phyloP scores from a whole-genome alignment of 2,329 filamentous ascomycete genomes.

The Aspergillus puulaauensis region DNA sequence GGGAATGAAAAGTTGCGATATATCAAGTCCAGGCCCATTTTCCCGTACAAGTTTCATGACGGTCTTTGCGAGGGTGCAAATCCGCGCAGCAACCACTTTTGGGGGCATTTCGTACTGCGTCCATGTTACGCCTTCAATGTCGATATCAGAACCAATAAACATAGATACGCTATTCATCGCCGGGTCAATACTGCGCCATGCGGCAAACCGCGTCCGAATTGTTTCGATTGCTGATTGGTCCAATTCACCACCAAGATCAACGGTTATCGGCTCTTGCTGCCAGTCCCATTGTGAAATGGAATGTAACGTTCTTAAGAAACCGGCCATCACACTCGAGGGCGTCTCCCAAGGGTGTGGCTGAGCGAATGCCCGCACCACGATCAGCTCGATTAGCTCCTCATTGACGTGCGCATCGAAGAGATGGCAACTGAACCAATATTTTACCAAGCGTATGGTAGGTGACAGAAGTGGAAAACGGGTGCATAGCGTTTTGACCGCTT shows the following conservation, averaged over 20 bases:
- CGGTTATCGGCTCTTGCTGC: slow-evolving; percentile 75
- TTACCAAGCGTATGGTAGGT: slow-evolving; percentile 77
- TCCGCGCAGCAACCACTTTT: slow-evolving; percentile 78
- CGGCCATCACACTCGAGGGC: slow-evolving; percentile 74
- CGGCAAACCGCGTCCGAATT: slow-evolving; percentile 71
- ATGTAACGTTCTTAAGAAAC: slow-evolving; percentile 76
- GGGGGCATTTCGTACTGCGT: slow-evolving; percentile 69
- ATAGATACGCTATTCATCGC: slow-evolving; percentile 80
- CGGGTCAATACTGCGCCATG: slow-evolving; percentile 86
- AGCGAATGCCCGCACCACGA: slow-evolving; percentile 76
- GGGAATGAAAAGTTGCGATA: slow-evolving; percentile 67
- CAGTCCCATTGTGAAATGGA: slow-evolving; percentile 90
- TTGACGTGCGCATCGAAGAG: slow-evolving; percentile 73
- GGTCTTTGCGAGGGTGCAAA: slow-evolving; percentile 78
- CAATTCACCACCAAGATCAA: slow-evolving; percentile 69
- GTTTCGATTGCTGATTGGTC: slow-evolving; percentile 59
- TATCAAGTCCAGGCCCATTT: slow-evolving; percentile 54
- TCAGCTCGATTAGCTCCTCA: slow-evolving; percentile 80
- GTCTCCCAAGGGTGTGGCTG: slow-evolving; percentile 76
- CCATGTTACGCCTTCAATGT: slow-evolving; percentile 76
- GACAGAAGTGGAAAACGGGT: slow-evolving; percentile 79
- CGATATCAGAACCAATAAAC: slow-evolving; percentile 77
- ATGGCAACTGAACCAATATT: slow-evolving; percentile 86
- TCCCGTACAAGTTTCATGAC: slow-evolving; percentile 63
- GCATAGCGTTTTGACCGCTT: slow-evolving; percentile 75